Percentiles rank a stretch among this genome's conserved stretches.
These are phyloP conservation scores for Lactarius quietus DNA, from an alignment of 768 basidiomycete species.

Conservation along the genomic window DNA sequence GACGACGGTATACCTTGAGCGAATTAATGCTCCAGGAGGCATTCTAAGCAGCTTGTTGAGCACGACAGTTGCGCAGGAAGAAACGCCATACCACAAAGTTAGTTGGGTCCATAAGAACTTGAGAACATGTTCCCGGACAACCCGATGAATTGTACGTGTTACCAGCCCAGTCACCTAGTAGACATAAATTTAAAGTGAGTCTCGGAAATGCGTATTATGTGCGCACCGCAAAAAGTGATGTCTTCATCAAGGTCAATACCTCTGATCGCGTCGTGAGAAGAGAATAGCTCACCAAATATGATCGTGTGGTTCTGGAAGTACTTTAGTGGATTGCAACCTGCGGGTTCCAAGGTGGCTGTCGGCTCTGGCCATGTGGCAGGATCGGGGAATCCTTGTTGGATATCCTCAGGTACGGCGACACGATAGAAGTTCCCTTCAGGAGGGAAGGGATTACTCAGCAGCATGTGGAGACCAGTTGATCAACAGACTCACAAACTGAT, in stretches of 20 bases:
- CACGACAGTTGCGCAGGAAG: constrained; percentile 1
- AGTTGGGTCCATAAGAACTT: constrained; percentile 57
- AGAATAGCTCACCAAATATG: constrained; percentile 56
- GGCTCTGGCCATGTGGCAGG: constrained; percentile 69
- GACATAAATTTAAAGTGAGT: constrained; percentile 17
- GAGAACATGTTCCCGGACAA: constrained; percentile 71
- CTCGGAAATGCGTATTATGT: constrained; percentile 11
- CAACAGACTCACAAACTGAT: constrained; percentile 61
- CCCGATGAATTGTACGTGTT: constrained; percentile 71
- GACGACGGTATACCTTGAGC: constrained; percentile 58
- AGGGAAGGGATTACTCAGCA: neutral
- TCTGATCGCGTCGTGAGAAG: neutral
- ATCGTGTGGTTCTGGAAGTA: constrained; percentile 71
- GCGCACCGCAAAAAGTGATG: constrained; percentile 76
- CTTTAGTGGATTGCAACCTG: constrained; percentile 51
- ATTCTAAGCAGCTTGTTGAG: constrained; percentile 44
- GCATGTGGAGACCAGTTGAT: neutral
- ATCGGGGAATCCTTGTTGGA: constrained; percentile 54
- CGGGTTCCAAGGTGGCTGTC: constrained; percentile 54
- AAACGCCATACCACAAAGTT: constrained; percentile 61
- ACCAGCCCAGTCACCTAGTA: constrained; percentile 76
- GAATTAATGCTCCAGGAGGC: constrained; percentile 79
- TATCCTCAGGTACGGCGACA: constrained; percentile 67
- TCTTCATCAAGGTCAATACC: constrained; percentile 40
- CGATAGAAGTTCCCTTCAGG: constrained; percentile 77